These are phyloP conservation scores for Saccharomycodes ludwigii DNA, from an alignment of 805 yeast genomes.

Conservation along the genomic window DNA sequence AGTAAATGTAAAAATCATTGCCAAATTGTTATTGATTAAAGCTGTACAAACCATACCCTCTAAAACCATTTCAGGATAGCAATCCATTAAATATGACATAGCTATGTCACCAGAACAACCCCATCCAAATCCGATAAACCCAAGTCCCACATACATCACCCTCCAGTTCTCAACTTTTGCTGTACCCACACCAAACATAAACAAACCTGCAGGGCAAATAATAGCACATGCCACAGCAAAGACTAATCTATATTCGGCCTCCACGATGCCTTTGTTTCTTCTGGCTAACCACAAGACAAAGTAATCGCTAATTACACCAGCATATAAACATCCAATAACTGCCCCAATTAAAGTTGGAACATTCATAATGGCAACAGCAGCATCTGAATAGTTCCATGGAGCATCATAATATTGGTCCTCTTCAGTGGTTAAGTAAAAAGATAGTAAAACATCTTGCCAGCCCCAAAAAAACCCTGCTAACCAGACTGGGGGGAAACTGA, in stretches of 20 bases:
- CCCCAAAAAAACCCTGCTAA: conserved; percentile 72
- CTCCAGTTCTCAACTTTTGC: conserved; percentile 39
- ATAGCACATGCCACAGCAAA: conserved; percentile 43
- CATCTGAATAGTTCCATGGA: conserved; percentile 55
- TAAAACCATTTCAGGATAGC: conserved; percentile 56
- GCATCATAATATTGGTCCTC: conserved; percentile 52
- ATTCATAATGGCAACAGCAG: conserved; percentile 66
- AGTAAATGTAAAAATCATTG: conserved; percentile 54
- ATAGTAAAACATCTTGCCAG: conserved; percentile 60
- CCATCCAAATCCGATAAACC: conserved; percentile 55
- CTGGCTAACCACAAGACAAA: conserved; percentile 52
- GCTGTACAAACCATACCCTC: conserved; percentile 63
- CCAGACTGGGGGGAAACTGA: conserved; percentile 52
- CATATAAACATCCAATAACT: conserved; percentile 50
- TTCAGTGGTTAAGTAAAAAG: conserved; percentile 64
- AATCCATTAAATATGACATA: conserved; percentile 53
- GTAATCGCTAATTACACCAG: conserved; percentile 48
- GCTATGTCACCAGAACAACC: conserved; percentile 65
- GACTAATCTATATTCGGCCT: conserved; percentile 54
- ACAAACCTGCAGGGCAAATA: conserved; percentile 48
- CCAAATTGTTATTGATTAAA: conserved; percentile 50
- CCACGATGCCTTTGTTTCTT: conserved; percentile 46
- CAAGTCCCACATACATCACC: conserved; percentile 46
- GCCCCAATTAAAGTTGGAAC: conserved; percentile 60
- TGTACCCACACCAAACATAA: conserved; percentile 57